Evolutionary conservation across 2,329 filamentous ascomycete species (phyloP).

Genomic region (Mycosphaerelloides madeirae): DNA sequence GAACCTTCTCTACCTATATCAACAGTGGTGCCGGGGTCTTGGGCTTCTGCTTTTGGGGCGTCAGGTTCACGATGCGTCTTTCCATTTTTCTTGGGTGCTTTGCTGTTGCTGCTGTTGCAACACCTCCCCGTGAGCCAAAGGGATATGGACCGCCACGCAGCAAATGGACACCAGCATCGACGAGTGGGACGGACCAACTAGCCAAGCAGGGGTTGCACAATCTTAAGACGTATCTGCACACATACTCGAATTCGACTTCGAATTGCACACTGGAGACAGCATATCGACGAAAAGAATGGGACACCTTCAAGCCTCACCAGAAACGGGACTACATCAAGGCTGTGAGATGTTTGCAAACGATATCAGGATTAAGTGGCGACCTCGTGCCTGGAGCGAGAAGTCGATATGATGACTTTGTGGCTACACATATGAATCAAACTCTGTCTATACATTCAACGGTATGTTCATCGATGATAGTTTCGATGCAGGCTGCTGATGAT

Average conservation of each 20-base stretch:
- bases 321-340: conserved; percentile 30
- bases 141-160: not conserved
- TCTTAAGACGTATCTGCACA: not conserved
- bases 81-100: not conserved
- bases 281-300: conserved; percentile 42
- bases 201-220: not conserved
- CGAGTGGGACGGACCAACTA: not conserved
- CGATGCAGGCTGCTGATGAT: not conserved
- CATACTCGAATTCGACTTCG: not conserved
- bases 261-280: conserved; percentile 13
- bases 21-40: not conserved
- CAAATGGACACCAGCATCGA: not conserved
- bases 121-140: not conserved
- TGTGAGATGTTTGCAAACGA: conserved; percentile 27
- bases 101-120: not conserved
- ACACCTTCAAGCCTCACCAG: conserved; percentile 18
- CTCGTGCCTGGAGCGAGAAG: conserved; percentile 25
- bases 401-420: conserved; percentile 20
- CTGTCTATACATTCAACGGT: conserved; percentile 8
- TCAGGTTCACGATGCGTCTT: not conserved
- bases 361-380: conserved; percentile 22
- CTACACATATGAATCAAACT: conserved; percentile 31
- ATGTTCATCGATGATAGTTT: not conserved
- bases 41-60: not conserved
- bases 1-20: not conserved